Conservation (phyloP, 805 yeast species). For the Kazachstania kunashirensis region DNA sequence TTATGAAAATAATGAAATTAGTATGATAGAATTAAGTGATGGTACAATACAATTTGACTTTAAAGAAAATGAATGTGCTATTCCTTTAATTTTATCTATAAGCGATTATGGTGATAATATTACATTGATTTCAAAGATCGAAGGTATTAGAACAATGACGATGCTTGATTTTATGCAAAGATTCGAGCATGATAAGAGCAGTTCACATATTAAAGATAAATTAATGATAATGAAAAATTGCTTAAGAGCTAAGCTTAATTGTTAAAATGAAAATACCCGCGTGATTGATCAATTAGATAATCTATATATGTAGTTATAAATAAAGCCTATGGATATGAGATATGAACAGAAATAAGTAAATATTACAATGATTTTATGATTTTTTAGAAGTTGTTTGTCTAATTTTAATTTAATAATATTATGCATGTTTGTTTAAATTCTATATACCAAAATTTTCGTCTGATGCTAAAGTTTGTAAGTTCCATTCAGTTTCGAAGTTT, state of each 20-base stretch:
- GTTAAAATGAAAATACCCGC: no score
- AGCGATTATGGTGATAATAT: background rate
- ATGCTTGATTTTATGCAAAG: slow-evolving; percentile 3
- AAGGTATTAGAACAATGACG: slow-evolving; percentile 1
- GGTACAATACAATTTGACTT: slow-evolving; percentile 89
- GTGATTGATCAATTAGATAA: no score
- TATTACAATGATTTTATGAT: background rate
- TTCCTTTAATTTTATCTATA: slow-evolving; percentile 1
- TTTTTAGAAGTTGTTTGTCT: background rate
- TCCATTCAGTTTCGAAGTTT: slow-evolving; percentile 88
- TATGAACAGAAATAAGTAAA: no score
- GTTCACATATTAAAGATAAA: slow-evolving; percentile 26
- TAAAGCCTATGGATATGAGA: background rate
- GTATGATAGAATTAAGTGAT: slow-evolving; percentile 83
- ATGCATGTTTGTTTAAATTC: background rate
- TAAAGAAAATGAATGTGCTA: slow-evolving; percentile 27
- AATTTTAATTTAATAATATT: background rate
- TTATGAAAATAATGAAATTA: slow-evolving; percentile 43
- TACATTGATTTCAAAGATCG: background rate
- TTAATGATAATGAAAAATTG: slow-evolving; percentile 56
- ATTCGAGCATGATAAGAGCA: slow-evolving; percentile 1
- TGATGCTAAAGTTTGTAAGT: slow-evolving; percentile 63
- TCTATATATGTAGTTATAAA: no score
- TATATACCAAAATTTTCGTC: slow-evolving; percentile 29
- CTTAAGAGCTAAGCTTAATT: slow-evolving; percentile 29